Percentiles rank a stretch among this genome's conserved stretches.
These are phyloP conservation scores for Trematosphaeria pertusa DNA, from an alignment of 2,329 filamentous ascomycete species.

Conservation along the genomic window DNA sequence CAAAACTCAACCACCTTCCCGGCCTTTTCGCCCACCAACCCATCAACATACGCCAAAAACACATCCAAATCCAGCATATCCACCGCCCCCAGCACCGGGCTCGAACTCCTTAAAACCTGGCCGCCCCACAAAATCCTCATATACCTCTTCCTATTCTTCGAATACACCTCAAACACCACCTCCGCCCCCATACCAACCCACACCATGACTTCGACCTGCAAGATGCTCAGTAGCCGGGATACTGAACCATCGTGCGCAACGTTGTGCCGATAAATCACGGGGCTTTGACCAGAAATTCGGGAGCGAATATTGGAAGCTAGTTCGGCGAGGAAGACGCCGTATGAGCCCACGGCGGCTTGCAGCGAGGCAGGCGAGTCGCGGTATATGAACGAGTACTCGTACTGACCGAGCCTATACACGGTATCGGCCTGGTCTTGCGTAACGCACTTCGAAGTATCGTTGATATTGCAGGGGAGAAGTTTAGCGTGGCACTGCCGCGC, in stretches of 20 bases:
- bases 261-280: slow-evolving; percentile 72
- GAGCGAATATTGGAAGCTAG: slow-evolving; percentile 69
- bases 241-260: slow-evolving; percentile 81
- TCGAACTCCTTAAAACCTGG: slow-evolving; percentile 69
- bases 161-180: slow-evolving; percentile 75
- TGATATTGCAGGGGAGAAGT: slow-evolving; percentile 71
- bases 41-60: slow-evolving; percentile 74
- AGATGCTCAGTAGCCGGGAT: slow-evolving; percentile 69
- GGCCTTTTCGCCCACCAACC: slow-evolving; percentile 65
- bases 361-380: slow-evolving; percentile 71
- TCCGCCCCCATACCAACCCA: slow-evolving; percentile 87
- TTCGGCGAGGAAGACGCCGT: slow-evolving; percentile 78
- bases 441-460: slow-evolving; percentile 64
- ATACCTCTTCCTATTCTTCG: slow-evolving; percentile 49
- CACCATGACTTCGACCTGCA: slow-evolving; percentile 78
- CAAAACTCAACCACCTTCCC: slow-evolving; percentile 48
- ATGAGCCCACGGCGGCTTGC: slow-evolving; percentile 65
- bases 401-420: slow-evolving; percentile 79
- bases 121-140: slow-evolving; percentile 77
- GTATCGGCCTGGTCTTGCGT: slow-evolving; percentile 67
- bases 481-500: slow-evolving; percentile 78
- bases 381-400: slow-evolving; percentile 82
- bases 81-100: slow-evolving; percentile 70
- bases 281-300: slow-evolving; percentile 22
- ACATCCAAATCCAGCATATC: slow-evolving; percentile 73